Evolutionary conservation across 305 asterid genomes (phyloP).

Genomic region (Fraxinus baroniana): DNA sequence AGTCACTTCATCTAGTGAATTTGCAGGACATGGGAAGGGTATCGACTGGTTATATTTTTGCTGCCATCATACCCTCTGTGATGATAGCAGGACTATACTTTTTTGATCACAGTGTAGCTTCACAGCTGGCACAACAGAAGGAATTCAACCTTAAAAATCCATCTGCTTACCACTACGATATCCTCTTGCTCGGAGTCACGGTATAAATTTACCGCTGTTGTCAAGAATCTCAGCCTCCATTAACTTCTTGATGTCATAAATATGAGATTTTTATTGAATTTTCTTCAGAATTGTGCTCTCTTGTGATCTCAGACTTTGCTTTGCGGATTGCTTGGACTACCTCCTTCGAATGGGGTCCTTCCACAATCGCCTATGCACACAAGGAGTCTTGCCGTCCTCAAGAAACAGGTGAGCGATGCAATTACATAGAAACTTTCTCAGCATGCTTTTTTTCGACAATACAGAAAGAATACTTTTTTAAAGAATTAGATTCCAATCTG

Average conservation of each 20-base stretch:
- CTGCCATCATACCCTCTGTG: slow-evolving; percentile 79
- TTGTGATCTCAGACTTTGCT: slow-evolving; percentile 60
- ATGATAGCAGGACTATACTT: slow-evolving; percentile 92
- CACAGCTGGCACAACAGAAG: slow-evolving; percentile 85
- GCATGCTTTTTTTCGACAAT: not conserved
- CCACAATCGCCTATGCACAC: slow-evolving; percentile 99
- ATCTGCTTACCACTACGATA: slow-evolving; percentile 79
- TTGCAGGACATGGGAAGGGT: slow-evolving; percentile 80
- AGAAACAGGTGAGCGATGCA: slow-evolving; percentile 58
- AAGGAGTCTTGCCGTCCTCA: slow-evolving; percentile 83
- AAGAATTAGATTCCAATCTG: slow-evolving; percentile 10
- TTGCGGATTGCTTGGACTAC: slow-evolving; percentile 89
- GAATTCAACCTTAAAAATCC: slow-evolving; percentile 91
- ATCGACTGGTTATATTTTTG: slow-evolving; percentile 59
- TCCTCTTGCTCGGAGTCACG: slow-evolving; percentile 76
- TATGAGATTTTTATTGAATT: not conserved
- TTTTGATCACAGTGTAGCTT: slow-evolving; percentile 90
- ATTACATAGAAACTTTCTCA: not conserved
- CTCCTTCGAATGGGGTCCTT: slow-evolving; percentile 95
- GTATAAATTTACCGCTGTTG: slow-evolving; percentile 32
- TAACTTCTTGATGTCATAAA: not conserved
- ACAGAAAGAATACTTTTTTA: not conserved
- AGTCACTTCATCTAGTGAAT: slow-evolving; percentile 7
- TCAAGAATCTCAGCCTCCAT: not conserved
- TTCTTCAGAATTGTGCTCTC: slow-evolving; percentile 4